Evolutionary conservation across 129 eudicot genomes (phyloP).

Genomic region (Helianthus tuberosus): DNA sequence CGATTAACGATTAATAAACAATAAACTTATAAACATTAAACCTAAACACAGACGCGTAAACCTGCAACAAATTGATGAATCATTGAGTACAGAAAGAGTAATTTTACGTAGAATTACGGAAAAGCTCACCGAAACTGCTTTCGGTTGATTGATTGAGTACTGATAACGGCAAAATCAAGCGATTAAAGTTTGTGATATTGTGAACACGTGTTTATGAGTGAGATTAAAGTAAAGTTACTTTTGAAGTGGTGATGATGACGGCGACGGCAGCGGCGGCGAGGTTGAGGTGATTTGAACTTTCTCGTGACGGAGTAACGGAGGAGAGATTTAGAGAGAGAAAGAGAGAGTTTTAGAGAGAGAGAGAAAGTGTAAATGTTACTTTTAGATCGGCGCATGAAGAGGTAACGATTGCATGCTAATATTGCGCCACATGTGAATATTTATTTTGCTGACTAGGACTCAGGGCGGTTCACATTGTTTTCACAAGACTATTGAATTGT

Average conservation of each 20-base stretch:
- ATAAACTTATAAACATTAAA: not conserved
- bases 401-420: slow-evolving; percentile 35
- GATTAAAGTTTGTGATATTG: slow-evolving; percentile 23
- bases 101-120: slow-evolving; percentile 18
- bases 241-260: slow-evolving; percentile 20
- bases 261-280: slow-evolving; percentile 12
- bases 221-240: slow-evolving; percentile 19
- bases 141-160: slow-evolving; percentile 19
- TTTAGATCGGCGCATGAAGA: slow-evolving; percentile 49
- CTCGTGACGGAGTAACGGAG: slow-evolving; percentile 43
- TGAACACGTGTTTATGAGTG: slow-evolving; percentile 16
- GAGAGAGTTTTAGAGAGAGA: slow-evolving; percentile 17
- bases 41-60: slow-evolving; percentile 1
- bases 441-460: too few species aligned
- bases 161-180: slow-evolving; percentile 35
- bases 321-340: slow-evolving; percentile 39
- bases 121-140: slow-evolving; percentile 33
- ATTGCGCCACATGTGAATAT: too few species aligned
- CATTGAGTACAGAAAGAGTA: slow-evolving; percentile 8
- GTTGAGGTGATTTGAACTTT: slow-evolving; percentile 21
- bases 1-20: slow-evolving; percentile 12
- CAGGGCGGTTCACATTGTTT: too few species aligned
- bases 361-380: slow-evolving; percentile 6
- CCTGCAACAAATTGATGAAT: not conserved
- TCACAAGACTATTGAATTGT: too few species aligned